phyloP scores from a whole-genome alignment of 1,284 basidiomycete species.

The Ceratobasidium sp. region DNA sequence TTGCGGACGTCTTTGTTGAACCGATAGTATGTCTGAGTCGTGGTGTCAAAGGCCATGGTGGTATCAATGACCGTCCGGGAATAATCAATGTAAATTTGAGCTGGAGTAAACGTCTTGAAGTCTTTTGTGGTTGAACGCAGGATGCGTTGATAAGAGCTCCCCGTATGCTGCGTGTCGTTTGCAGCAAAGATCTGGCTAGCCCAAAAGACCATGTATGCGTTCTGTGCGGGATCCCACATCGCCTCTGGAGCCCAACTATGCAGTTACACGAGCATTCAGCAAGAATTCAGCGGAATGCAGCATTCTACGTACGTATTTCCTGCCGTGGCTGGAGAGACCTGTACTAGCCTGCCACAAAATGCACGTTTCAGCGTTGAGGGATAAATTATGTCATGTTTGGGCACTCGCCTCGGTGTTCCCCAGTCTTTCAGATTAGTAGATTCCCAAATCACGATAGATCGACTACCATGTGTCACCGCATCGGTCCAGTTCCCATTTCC shows the following conservation, averaged over 20 bases:
- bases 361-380: neutral
- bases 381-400: neutral
- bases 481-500: constrained; percentile 39
- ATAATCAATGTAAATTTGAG: constrained; percentile 33
- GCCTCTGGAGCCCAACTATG: constrained; percentile 41
- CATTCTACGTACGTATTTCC: constrained; percentile 29
- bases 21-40: constrained; percentile 33
- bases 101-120: constrained; percentile 19
- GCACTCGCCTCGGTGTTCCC: constrained; percentile 23
- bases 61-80: constrained; percentile 36
- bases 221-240: constrained; percentile 39
- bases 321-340: constrained; percentile 39
- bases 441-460: constrained; percentile 44
- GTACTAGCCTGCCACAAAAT: constrained; percentile 1
- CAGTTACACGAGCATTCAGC: neutral
- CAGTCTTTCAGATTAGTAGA: constrained; percentile 40
- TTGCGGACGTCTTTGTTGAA: constrained; percentile 41
- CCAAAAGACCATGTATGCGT: constrained; percentile 43
- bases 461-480: constrained; percentile 31
- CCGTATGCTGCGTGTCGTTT: constrained; percentile 36
- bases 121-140: constrained; percentile 34
- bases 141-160: constrained; percentile 31
- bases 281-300: neutral
- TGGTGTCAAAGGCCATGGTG: constrained; percentile 23
- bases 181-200: constrained; percentile 35